Evolutionary conservation across 306 rosid genomes (phyloP), one percentile per base, ranked within the genome.

Genomic region (Argentina anserina): DNA sequence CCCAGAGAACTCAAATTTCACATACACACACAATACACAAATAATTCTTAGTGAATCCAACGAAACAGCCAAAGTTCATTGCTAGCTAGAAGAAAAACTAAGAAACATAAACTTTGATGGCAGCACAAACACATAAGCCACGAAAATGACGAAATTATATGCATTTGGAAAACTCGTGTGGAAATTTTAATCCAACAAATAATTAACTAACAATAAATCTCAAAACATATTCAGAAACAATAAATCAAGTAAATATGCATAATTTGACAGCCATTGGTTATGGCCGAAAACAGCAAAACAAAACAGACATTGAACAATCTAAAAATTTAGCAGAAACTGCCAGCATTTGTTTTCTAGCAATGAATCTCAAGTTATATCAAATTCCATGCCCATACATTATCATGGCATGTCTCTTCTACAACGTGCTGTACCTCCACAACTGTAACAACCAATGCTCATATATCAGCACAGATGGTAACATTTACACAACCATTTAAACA

Each of bases 361-460:
- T 9, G 9, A 43, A 8, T 45, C 26, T 10, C 40, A 17, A 26
- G 2, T 34, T 47, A 17, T 29, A 58, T 28, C 65, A 9, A 59
- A 26, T 1, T 45, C 14, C 26, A 45, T 28, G 9, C 29, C 29
- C 58, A 67, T 29, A 11, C 18, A n/a, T n/a, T n/a, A 18, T 28
- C 26, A 12, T 46, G 7, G 45, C 3, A 29, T 0, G 2, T 43
- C 26, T 45, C 40, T 28, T 41, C 28, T 46, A 28, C 65, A 45
- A 5, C 72, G 72, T 15, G 72, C 42, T 28, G 72, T 45, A 43
- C 45, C 72, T 67, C 72, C 72, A 67, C 26, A 46, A 45, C 72
- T 67, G 72, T 41, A 45, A 29, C 25, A 45, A 45, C 56, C 17
- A 67, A 26, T 9, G 21, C 28, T 43, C 71, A 66, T 26, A 17